A percentile compares a stretch with the other conserved stretches of the same genome.
Evolutionary conservation across 805 yeast genomes (phyloP).

Genomic region (Sugiyamaella boreocaroliniensis): DNA sequence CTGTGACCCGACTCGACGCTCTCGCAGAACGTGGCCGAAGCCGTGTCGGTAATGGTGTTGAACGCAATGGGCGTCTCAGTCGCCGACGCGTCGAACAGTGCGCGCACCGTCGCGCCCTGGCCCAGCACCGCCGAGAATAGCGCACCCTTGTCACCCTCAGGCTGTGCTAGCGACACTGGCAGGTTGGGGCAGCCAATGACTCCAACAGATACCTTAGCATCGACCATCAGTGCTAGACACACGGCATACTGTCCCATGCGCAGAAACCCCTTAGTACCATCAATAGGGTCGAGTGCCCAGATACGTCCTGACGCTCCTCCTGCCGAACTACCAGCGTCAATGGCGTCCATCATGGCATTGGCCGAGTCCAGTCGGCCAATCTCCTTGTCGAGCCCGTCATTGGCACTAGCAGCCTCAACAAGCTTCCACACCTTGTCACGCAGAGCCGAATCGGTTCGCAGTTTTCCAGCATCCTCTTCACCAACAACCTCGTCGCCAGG

Average conservation of each 20-base stretch:
- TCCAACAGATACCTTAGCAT: slow-evolving; percentile 81
- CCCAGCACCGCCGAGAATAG: slow-evolving; percentile 64
- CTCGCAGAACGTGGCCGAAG: slow-evolving; percentile 66
- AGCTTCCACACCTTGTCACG: slow-evolving; percentile 52
- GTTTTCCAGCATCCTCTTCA: slow-evolving; percentile 78
- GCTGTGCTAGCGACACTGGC: slow-evolving; percentile 39
- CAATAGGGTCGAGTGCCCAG: slow-evolving; percentile 98
- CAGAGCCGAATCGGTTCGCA: slow-evolving; percentile 47
- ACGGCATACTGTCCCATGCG: slow-evolving; percentile 97
- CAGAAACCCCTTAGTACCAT: slow-evolving; percentile 94
- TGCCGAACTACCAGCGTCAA: slow-evolving; percentile 70
- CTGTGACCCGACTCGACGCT: slow-evolving; percentile 96
- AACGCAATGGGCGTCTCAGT: slow-evolving; percentile 41
- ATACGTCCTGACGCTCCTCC: slow-evolving; percentile 79
- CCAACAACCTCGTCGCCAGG: slow-evolving; percentile 87
- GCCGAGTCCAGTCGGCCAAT: slow-evolving; percentile 30
- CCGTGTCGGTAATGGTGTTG: slow-evolving; percentile 39
- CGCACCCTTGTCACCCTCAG: slow-evolving; percentile 46
- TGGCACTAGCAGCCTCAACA: slow-evolving; percentile 44
- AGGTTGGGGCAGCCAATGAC: slow-evolving; percentile 96
- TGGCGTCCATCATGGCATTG: slow-evolving; percentile 51
- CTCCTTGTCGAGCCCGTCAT: slow-evolving; percentile 31
- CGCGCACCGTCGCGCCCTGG: slow-evolving; percentile 56
- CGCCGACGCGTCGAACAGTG: slow-evolving; percentile 24
- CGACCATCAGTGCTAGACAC: slow-evolving; percentile 81